Evolutionary conservation across 1,284 basidiomycete genomes (phyloP).

Genomic region (Ceratobasidium sp.): DNA sequence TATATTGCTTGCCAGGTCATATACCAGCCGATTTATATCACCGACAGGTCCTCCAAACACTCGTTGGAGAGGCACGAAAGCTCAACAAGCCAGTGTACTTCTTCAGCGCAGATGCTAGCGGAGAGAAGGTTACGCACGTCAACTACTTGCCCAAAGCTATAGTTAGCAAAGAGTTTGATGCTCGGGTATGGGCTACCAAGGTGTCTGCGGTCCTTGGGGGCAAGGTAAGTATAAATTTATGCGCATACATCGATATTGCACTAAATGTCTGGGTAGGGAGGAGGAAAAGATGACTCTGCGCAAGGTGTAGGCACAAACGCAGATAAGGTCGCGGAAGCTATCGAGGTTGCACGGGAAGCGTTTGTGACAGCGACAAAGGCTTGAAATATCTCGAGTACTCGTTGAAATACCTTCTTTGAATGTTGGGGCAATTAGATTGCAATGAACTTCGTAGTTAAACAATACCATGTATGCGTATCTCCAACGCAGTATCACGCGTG

Average conservation of each 20-base stretch:
- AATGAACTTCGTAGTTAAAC: neutral
- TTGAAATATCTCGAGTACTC: constrained; percentile 1
- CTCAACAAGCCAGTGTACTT: constrained; percentile 89
- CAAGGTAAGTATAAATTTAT: constrained; percentile 70
- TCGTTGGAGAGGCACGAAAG: constrained; percentile 83
- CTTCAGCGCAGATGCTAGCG: constrained; percentile 81
- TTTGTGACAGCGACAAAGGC: constrained; percentile 53
- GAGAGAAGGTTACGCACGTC: constrained; percentile 87
- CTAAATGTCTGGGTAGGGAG: constrained; percentile 71
- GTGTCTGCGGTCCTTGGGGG: constrained; percentile 86
- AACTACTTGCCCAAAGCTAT: constrained; percentile 86
- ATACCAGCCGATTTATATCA: constrained; percentile 29
- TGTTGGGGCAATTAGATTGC: neutral
- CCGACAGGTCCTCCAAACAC: constrained; percentile 77
- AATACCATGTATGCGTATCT: neutral
- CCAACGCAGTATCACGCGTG: too few relatives aligned
- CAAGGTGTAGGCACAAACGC: constrained; percentile 86
- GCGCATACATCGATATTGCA: neutral
- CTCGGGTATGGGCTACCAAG: constrained; percentile 85
- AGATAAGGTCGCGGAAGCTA: constrained; percentile 77
- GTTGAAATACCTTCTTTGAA: neutral
- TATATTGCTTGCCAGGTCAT: neutral
- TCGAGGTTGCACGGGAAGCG: constrained; percentile 70
- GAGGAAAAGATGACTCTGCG: constrained; percentile 91
- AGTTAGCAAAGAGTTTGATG: constrained; percentile 75